phyloP scores from a whole-genome alignment of 768 basidiomycete genomes.

The Thelephora ganbajun region DNA sequence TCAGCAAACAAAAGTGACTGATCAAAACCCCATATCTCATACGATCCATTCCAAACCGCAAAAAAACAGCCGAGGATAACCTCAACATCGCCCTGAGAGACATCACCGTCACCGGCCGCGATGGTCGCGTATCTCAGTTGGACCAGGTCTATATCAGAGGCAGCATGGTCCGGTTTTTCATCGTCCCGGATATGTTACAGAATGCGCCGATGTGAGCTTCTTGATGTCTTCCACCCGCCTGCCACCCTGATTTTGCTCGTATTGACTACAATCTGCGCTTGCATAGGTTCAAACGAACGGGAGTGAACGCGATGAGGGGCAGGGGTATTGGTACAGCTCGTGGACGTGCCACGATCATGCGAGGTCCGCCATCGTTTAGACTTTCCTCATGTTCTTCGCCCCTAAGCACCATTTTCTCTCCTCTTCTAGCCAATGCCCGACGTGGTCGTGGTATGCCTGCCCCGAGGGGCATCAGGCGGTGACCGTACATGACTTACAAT shows the following conservation, averaged over 20 bases:
- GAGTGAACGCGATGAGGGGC: slow-evolving; percentile 96
- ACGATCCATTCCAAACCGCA: slow-evolving; percentile 10
- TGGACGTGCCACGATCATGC: slow-evolving; percentile 97
- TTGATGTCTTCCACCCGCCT: neutral
- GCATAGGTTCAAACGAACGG: slow-evolving; percentile 94
- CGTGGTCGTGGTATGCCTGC: slow-evolving; percentile 76
- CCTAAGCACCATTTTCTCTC: slow-evolving; percentile 12
- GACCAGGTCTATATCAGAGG: slow-evolving; percentile 99
- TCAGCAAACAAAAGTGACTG: neutral
- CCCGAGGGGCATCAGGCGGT: slow-evolving; percentile 71
- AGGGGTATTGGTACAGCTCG: slow-evolving; percentile 98
- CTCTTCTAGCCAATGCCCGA: slow-evolving; percentile 72
- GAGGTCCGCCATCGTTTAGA: slow-evolving; percentile 45
- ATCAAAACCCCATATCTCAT: slow-evolving; percentile 3
- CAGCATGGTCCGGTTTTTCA: slow-evolving; percentile 96
- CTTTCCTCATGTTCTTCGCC: slow-evolving; percentile 6
- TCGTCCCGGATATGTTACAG: slow-evolving; percentile 98
- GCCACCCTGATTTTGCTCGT: neutral
- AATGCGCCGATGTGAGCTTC: slow-evolving; percentile 90
- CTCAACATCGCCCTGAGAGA: slow-evolving; percentile 93
- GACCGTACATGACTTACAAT: slow-evolving; percentile 12
- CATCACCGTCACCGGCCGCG: slow-evolving; percentile 94
- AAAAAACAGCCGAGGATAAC: slow-evolving; percentile 83
- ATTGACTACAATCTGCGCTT: slow-evolving; percentile 4
- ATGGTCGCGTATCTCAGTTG: slow-evolving; percentile 95